phyloP scores from a whole-genome alignment of 1,139 yeast genomes.

The Sugiyamaella neomexicana region DNA sequence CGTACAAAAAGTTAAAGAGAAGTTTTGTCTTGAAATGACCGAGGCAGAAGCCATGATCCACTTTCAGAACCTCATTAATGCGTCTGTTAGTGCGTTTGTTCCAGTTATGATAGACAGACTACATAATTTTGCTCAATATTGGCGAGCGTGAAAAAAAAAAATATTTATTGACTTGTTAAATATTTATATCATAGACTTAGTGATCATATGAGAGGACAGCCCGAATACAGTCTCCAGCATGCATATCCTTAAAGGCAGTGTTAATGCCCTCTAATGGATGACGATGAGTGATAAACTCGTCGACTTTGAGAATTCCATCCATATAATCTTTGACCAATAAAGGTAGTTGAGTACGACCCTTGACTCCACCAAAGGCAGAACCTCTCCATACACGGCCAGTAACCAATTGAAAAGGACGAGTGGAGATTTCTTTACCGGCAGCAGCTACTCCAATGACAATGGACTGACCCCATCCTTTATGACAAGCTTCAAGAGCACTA shows the following conservation, averaged over 20 bases:
- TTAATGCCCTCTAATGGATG: conserved; percentile 76
- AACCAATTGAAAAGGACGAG: conserved; percentile 98
- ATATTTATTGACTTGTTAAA: no score
- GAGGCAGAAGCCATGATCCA: conserved; percentile 95
- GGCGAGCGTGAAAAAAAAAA: conserved; percentile 72
- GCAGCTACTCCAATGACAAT: conserved; percentile 97
- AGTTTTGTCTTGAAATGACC: conserved; percentile 87
- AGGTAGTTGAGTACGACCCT: conserved; percentile 95
- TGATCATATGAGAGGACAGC: conserved; percentile 58
- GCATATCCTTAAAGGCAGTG: conserved; percentile 92
- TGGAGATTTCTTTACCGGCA: conserved; percentile 93
- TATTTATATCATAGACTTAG: background rate
- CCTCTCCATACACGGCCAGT: conserved; percentile 99
- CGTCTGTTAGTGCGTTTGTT: conserved; percentile 86
- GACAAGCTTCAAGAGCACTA: conserved; percentile 92
- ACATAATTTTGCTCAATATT: conserved; percentile 94
- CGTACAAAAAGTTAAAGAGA: conserved; percentile 87
- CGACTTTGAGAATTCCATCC: conserved; percentile 82
- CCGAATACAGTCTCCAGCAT: conserved; percentile 89
- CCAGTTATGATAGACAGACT: conserved; percentile 95
- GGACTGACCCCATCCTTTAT: conserved; percentile 98
- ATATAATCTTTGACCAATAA: conserved; percentile 84
- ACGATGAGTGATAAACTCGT: conserved; percentile 92
- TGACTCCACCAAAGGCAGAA: conserved; percentile 97
- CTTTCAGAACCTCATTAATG: conserved; percentile 89